Conservation (phyloP, 805 yeast genomes). For the Torulaspora gathmanii region DNA sequence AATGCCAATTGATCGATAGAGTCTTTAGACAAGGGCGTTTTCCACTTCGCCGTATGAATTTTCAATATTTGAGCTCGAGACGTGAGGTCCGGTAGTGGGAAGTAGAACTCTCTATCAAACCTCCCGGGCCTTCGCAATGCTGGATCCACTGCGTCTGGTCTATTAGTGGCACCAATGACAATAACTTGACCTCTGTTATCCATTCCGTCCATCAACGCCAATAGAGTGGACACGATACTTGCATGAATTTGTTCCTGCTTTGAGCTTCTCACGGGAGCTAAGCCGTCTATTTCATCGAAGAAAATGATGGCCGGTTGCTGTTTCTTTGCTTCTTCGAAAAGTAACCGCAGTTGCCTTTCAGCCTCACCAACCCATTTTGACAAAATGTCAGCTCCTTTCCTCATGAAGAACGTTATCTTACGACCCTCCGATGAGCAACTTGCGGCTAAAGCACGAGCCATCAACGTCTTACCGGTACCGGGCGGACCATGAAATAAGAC, state of each 20-base stretch:
- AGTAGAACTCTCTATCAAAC: constrained; percentile 93
- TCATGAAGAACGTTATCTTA: constrained; percentile 93
- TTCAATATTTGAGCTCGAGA: constrained; percentile 74
- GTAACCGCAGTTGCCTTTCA: constrained; percentile 81
- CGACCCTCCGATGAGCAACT: constrained; percentile 80
- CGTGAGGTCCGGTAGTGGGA: constrained; percentile 80
- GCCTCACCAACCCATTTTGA: constrained; percentile 99
- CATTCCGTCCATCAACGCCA: constrained; percentile 99
- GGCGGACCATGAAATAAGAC: constrained; percentile 98
- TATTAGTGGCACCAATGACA: constrained; percentile 95
- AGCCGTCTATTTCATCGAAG: constrained; percentile 96
- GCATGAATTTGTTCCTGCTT: constrained; percentile 99
- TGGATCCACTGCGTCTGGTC: constrained; percentile 98
- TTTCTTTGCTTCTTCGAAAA: constrained; percentile 93
- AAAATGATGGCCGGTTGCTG: constrained; percentile 95
- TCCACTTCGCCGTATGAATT: constrained; percentile 89
- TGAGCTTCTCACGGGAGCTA: constrained; percentile 96
- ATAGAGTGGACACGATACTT: constrained; percentile 87
- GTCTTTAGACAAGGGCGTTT: constrained; percentile 55
- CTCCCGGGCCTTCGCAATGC: constrained; percentile 96
- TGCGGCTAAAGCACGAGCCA: constrained; percentile 97
- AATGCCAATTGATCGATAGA: constrained; percentile 67
- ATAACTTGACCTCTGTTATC: constrained; percentile 97
- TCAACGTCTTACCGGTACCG: constrained; percentile 96
- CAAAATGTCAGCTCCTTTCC: constrained; percentile 96